Conservation (phyloP, 352 stramenopile genomes). For the Pythium volutum region DNA sequence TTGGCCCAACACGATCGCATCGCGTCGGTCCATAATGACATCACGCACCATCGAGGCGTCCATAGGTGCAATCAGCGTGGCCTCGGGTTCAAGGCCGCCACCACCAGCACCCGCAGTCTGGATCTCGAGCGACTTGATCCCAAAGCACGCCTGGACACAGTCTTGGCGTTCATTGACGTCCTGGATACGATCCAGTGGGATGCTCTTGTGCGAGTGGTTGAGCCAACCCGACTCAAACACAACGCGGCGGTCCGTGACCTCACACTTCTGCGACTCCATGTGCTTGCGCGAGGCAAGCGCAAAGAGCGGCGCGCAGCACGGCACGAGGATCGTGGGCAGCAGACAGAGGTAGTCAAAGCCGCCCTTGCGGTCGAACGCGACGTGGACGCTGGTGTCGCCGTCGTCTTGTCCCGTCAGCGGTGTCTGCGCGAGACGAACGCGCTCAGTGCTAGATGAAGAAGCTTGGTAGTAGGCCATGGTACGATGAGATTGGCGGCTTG, state of each 20-base stretch:
- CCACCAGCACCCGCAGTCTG: constrained; percentile 31
- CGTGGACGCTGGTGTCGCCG: constrained; percentile 14
- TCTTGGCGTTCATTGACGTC: constrained; percentile 42
- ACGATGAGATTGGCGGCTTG: not conserved
- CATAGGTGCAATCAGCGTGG: constrained; percentile 28
- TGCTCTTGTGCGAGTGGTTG: constrained; percentile 38
- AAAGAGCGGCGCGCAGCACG: constrained; percentile 23
- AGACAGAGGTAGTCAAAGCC: constrained; percentile 22
- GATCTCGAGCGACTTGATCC: constrained; percentile 36
- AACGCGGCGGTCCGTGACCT: constrained; percentile 36
- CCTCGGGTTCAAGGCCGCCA: constrained; percentile 22
- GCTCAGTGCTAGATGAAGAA: not conserved
- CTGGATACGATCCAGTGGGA: constrained; percentile 47
- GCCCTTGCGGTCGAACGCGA: constrained; percentile 23
- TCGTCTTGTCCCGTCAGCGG: not conserved
- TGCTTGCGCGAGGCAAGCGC: constrained; percentile 27
- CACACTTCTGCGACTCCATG: constrained; percentile 36
- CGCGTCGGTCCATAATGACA: constrained; percentile 41
- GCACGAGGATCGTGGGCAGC: constrained; percentile 14
- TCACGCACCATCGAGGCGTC: constrained; percentile 37
- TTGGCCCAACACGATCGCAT: constrained; percentile 33
- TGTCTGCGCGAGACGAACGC: not conserved
- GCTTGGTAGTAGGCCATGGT: constrained; percentile 3
- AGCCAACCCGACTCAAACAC: constrained; percentile 39
- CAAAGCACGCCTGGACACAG: constrained; percentile 36